Evolutionary conservation across 2,329 filamentous ascomycete species (phyloP).

Genomic region (Arachnopeziza araneosa): DNA sequence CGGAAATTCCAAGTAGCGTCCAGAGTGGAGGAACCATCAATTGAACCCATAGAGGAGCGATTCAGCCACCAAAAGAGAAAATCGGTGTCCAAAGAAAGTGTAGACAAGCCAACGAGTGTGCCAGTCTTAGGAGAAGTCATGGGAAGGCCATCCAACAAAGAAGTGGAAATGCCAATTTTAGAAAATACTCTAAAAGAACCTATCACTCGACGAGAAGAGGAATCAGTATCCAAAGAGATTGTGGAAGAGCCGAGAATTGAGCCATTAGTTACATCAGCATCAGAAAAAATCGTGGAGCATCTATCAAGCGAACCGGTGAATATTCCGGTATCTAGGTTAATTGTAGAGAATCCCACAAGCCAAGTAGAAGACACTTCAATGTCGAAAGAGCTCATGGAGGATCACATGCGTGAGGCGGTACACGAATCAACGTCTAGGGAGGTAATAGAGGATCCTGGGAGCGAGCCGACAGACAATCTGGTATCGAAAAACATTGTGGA

Average conservation of each 20-base stretch:
- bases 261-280: not conserved
- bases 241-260: not conserved
- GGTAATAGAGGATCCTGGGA: not conserved
- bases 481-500: not conserved
- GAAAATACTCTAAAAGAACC: no score
- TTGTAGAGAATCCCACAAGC: not conserved
- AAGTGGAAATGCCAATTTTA: no score
- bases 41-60: constrained; percentile 1
- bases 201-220: no score
- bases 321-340: not conserved
- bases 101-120: not conserved
- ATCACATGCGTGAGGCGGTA: no score
- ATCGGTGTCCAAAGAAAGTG: not conserved
- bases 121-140: no score
- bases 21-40: not conserved
- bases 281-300: not conserved
- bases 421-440: no score
- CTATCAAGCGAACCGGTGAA: not conserved
- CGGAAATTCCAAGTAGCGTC: not conserved
- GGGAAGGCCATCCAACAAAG: no score
- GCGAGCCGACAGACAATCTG: not conserved
- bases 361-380: not conserved
- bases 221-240: not conserved
- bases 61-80: not conserved
- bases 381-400: no score